Evolutionary conservation across 1,284 basidiomycete genomes (phyloP).

Genomic region (Ustilago loliicola): DNA sequence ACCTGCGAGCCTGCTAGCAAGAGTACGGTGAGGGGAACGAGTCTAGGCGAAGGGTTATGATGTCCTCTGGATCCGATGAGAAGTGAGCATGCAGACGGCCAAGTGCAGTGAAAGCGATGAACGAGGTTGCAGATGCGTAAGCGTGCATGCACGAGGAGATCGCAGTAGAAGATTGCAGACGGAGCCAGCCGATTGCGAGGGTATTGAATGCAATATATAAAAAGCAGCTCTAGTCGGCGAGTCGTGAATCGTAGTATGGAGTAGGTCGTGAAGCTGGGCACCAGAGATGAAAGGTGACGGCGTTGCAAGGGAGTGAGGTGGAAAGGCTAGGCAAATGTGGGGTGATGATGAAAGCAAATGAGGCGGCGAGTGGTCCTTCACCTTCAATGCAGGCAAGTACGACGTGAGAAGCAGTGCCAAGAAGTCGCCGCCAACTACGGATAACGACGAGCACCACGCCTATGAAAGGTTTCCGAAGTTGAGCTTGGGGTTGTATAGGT

Average conservation of each 20-base stretch:
- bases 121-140: background rate
- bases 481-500: background rate
- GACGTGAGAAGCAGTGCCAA: background rate
- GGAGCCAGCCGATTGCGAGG: slow-evolving; percentile 39
- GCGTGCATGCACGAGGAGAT: background rate
- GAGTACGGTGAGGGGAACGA: background rate
- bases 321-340: background rate
- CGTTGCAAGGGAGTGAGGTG: background rate
- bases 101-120: background rate
- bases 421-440: background rate
- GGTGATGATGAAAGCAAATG: background rate
- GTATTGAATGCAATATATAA: slow-evolving; percentile 12
- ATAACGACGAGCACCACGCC: background rate
- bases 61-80: background rate
- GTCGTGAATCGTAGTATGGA: slow-evolving; percentile 1
- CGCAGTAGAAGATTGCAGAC: slow-evolving; percentile 4
- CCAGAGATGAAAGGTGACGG: background rate
- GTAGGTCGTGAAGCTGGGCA: background rate
- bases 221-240: background rate
- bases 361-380: background rate
- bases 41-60: background rate
- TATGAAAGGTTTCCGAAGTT: background rate
- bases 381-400: background rate
- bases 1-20: background rate
- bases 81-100: slow-evolving; percentile 12